Evolutionary conservation across 495 filamentous ascomycete species (phyloP), one percentile per base, ranked within the genome.

Genomic region (Xylaria palmicola): DNA sequence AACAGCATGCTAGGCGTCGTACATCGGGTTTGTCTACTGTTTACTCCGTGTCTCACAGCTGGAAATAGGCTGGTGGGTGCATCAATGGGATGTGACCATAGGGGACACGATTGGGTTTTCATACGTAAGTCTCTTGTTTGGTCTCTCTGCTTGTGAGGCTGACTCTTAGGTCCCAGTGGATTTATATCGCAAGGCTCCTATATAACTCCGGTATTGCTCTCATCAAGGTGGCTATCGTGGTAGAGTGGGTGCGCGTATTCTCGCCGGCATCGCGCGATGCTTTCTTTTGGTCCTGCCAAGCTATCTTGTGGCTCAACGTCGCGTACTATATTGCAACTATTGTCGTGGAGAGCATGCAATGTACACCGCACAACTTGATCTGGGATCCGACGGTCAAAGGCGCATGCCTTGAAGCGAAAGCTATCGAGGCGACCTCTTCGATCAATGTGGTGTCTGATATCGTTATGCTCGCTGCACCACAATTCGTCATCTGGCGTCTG

Each of bases 51-150:
- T 58, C 13, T 27, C 40, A 13, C 40, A 43, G 12, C 15, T 45
- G 20, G 55, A 58, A 26, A 45, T 48, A 37, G 55, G 55, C 9
- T 58, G 55, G 55, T 58, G 55, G 55, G 55, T 58, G 41, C 55
- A 58, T 48, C 55, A 58, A 36, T 58, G 55, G 55, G 55, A 58
- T 48, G 40, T 58, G 40, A 34, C 26, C 19, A 19, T 58, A 2
- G 43, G 41, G 7, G 55, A 37, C 17, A 58, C 22, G 26, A 9
- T 37, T 36, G 40, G 41, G 27, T 58, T 58, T 30, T 58, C 43
- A 58, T 58, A 58, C 27, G 55, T 47, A 27, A 4, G 55, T 36
- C 6, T 39, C 10, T 32, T 13, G 17, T 48, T 27, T 47, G 15
- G 39, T 39, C 43, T 34, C 12, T 13, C 22, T 29, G 2, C n/a